phyloP scores from a whole-genome alignment of 2,329 filamentous ascomycete genomes.

The Stagonosporopsis vannaccii region DNA sequence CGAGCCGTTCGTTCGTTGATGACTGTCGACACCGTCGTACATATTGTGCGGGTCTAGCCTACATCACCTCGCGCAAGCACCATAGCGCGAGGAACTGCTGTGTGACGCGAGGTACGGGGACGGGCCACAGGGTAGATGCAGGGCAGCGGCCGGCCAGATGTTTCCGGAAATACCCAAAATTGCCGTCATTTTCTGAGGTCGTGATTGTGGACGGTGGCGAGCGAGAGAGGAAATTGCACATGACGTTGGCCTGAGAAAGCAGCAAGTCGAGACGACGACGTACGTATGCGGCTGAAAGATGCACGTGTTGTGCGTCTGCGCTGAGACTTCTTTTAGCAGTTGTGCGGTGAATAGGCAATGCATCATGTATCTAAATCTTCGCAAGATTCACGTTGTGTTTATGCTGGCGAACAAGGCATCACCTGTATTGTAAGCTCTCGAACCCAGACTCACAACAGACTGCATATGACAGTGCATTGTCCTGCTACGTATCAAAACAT shows the following conservation, averaged over 20 bases:
- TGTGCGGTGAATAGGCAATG: not conserved
- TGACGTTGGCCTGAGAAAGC: not conserved
- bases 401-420: too few species aligned
- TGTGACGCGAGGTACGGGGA: conserved; percentile 6
- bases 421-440: not conserved
- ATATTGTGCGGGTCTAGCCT: not conserved
- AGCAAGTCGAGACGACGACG: conserved; percentile 6
- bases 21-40: not conserved
- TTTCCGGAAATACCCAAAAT: conserved; percentile 35
- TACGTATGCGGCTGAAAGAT: conserved; percentile 9
- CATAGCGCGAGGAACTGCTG: conserved; percentile 12
- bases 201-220: conserved; percentile 9
- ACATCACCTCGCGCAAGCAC: conserved; percentile 3
- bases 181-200: conserved; percentile 23
- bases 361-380: not conserved
- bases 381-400: not conserved
- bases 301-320: not conserved
- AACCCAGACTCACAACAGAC: not conserved
- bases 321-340: not conserved
- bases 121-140: conserved; percentile 34
- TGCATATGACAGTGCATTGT: not conserved
- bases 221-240: conserved; percentile 12
- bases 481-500: too few species aligned
- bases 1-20: not conserved
- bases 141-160: conserved; percentile 26